Percentiles rank a stretch among this genome's conserved stretches.
phyloP scores from a whole-genome alignment of 2,329 filamentous ascomycete genomes.

The Fusarium drepaniforme region DNA sequence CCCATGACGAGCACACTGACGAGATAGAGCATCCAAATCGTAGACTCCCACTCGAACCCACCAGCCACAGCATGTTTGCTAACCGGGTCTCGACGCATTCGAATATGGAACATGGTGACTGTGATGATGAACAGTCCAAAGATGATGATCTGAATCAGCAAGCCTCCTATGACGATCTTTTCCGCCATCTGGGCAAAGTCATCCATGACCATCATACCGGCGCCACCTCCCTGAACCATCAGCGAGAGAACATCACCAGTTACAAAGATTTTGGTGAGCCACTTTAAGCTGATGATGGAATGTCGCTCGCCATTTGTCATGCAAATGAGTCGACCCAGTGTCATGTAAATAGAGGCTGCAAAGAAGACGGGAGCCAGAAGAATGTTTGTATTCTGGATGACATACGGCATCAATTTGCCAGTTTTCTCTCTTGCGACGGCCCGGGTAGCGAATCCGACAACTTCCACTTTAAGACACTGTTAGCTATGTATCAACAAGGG shows the following conservation, averaged over 20 bases:
- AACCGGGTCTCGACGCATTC: not conserved
- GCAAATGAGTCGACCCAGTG: not conserved
- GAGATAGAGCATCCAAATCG: not conserved
- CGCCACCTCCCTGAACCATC: not conserved
- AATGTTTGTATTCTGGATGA: not conserved
- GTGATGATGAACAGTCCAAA: not conserved
- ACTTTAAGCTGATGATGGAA: not conserved
- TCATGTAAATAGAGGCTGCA: not conserved
- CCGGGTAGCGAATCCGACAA: not conserved
- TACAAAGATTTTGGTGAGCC: not conserved
- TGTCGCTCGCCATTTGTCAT: not conserved
- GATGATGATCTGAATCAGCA: not conserved
- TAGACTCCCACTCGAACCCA: not conserved
- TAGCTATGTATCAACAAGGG: not conserved
- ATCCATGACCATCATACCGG: not conserved
- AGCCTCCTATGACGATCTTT: not conserved
- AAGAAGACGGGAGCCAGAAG: not conserved
- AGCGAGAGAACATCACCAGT: not conserved
- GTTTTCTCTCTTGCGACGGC: not conserved
- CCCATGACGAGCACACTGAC: not conserved
- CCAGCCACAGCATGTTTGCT: not conserved
- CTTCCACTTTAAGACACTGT: not conserved
- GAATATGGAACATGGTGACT: not conserved
- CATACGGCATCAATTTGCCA: not conserved
- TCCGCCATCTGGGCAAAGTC: not conserved